These are phyloP conservation scores for Diplodia corticola DNA, from an alignment of 2,329 filamentous ascomycete species.

Conservation along the genomic window DNA sequence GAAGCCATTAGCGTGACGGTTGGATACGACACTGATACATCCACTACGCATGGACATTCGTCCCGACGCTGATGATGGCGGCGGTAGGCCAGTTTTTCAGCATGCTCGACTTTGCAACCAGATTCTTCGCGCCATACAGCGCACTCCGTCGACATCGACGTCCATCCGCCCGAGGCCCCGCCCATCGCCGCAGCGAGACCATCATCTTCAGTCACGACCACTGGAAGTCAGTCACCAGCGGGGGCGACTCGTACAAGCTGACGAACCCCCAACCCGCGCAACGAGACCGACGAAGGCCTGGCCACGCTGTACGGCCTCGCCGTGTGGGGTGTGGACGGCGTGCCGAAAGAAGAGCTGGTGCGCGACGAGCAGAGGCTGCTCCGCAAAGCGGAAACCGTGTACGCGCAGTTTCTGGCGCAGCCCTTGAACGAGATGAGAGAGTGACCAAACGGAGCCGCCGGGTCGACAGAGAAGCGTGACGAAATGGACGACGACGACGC, in stretches of 20 bases:
- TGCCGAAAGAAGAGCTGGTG: not conserved
- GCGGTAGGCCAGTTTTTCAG: not conserved
- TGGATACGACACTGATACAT: not conserved
- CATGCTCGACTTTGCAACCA: not conserved
- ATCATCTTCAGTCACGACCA: not conserved
- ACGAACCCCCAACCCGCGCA: not conserved
- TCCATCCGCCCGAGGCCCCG: not conserved
- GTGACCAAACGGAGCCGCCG: no score
- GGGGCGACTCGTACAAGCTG: not conserved
- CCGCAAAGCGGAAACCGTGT: not conserved
- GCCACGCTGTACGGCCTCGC: not conserved
- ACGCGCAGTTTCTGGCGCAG: not conserved
- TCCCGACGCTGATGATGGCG: not conserved
- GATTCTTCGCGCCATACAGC: not conserved
- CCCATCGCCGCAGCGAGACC: not conserved
- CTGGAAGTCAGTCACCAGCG: not conserved
- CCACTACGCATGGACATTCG: not conserved
- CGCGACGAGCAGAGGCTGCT: not conserved
- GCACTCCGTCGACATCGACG: not conserved
- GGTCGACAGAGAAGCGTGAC: not conserved
- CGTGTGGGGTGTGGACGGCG: not conserved
- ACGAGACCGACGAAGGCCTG: not conserved
- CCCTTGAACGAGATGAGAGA: not conserved
- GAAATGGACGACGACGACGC: no score
- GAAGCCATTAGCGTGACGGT: not conserved